Percentiles rank a stretch among this genome's conserved stretches.
Evolutionary conservation across 1,284 basidiomycete genomes (phyloP).

Genomic region (Entoloma clypeatum): DNA sequence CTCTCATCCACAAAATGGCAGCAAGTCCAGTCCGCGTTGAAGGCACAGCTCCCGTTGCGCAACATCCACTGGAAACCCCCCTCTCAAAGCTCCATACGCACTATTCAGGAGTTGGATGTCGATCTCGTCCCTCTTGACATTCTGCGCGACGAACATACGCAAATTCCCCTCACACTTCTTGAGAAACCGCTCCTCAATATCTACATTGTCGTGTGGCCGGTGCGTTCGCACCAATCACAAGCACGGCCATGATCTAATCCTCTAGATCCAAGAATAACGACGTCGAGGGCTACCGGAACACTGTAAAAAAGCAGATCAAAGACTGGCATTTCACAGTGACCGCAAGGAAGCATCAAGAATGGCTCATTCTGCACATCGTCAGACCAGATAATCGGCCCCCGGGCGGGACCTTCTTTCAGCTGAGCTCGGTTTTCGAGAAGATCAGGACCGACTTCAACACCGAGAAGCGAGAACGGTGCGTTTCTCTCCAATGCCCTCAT

Average conservation of each 20-base stretch:
- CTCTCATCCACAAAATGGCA: slow-evolving; percentile 67
- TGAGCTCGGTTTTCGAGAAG: slow-evolving; percentile 87
- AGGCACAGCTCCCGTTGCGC: slow-evolving; percentile 76
- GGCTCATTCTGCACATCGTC: slow-evolving; percentile 84
- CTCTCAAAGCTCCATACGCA: slow-evolving; percentile 68
- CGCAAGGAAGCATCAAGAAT: slow-evolving; percentile 80
- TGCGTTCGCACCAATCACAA: slow-evolving; percentile 30
- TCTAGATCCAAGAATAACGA: slow-evolving; percentile 60
- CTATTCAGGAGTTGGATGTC: slow-evolving; percentile 84
- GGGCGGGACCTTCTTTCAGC: slow-evolving; percentile 70
- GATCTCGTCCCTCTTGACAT: slow-evolving; percentile 69
- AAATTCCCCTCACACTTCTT: slow-evolving; percentile 74
- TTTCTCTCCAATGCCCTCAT: slow-evolving; percentile 6
- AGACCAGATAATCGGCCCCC: slow-evolving; percentile 60
- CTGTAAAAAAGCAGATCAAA: slow-evolving; percentile 80
- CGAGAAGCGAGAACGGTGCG: slow-evolving; percentile 84
- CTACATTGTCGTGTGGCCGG: slow-evolving; percentile 86
- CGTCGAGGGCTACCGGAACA: slow-evolving; percentile 76
- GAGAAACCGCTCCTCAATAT: slow-evolving; percentile 85
- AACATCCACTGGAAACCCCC: slow-evolving; percentile 88
- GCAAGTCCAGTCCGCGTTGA: slow-evolving; percentile 62
- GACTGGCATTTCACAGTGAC: slow-evolving; percentile 80
- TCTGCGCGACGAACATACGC: slow-evolving; percentile 66
- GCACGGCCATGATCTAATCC: slow-evolving; percentile 10
- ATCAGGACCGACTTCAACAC: slow-evolving; percentile 90